Base-by-base conservation (phyloP, 306 rosid species). In the Gynostemma pentaphyllum region DNA sequence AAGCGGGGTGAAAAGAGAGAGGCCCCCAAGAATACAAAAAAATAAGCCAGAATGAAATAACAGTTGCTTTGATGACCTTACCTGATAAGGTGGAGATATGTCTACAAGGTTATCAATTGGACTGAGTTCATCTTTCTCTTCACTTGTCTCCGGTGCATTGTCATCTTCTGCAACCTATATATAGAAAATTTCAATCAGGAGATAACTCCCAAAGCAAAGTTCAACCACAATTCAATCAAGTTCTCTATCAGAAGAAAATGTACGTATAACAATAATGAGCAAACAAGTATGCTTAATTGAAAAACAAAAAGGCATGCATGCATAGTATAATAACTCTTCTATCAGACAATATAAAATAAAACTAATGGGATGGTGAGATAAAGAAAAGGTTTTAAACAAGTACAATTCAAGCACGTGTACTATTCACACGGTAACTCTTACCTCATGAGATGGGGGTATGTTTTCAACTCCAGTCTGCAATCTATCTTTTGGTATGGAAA, bases 401-500 rank as follows among this genome's bases (percentile, higher is more conserved):
- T 15, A 60, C 36, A 39, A 24, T 14, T 1, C 12, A 61, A 42
- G 39, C 37, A 40, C 66, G 24, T 24, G 50, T 22, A 24, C 14
- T 22, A 50, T 45, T 53, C 65, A 45, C 28, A 0, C n/a, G n/a
- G 42, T 42, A n/a, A 47, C 50, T 48, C 80, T 72, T 73, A 92
- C 99, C 70, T 36, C 75, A 13, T 19, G 68, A 82, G 79, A 69
- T 1, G 84, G 90, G 57, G 94, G 85, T 66, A 86, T 76, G 68
- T 86, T 84, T 80, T 88, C 96, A 74, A 81, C 82, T 65, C 94
- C 96, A 68, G 52, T 76, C n/a, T 69, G 69, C 67, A 74, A 76
- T 80, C 76, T 72, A 47, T 85, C 92, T 46, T 79, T 88, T 66
- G 78, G 83, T 64, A 67, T 55, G 50, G 78, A 65, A 59, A 68